Percentiles rank a stretch among this genome's conserved stretches.
phyloP scores from a whole-genome alignment of 768 basidiomycete species.

The Pilatotrama ljubarskyi region DNA sequence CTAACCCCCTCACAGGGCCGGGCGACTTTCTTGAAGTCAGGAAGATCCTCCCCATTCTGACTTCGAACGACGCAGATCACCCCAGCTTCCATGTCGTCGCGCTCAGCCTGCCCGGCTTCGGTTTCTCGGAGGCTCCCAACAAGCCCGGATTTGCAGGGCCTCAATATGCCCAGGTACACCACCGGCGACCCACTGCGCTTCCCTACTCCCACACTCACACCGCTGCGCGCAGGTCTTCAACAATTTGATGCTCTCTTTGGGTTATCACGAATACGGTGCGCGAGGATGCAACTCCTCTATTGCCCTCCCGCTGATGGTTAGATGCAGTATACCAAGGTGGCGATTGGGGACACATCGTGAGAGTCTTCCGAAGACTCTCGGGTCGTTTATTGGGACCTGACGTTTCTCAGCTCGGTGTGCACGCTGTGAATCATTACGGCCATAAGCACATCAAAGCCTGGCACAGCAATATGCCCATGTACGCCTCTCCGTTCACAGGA shows the following conservation, averaged over 20 bases:
- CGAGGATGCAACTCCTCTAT: too few species aligned
- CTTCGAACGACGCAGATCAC: constrained; percentile 38
- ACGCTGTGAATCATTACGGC: constrained; percentile 38
- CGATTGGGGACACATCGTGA: constrained; percentile 46
- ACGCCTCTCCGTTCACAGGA: too few species aligned
- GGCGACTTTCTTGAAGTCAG: constrained; percentile 58
- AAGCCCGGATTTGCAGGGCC: constrained; percentile 48
- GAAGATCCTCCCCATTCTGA: constrained; percentile 58
- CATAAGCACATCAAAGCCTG: constrained; percentile 48
- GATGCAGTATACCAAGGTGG: constrained; percentile 48
- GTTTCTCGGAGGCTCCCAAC: constrained; percentile 58
- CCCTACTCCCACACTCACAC: not conserved
- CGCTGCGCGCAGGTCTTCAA: constrained; percentile 14
- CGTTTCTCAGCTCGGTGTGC: constrained; percentile 34
- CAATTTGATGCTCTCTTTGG: constrained; percentile 32
- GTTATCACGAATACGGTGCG: constrained; percentile 29
- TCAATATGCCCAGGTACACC: constrained; percentile 61
- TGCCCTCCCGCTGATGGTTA: constrained; percentile 1
- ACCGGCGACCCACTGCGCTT: not conserved
- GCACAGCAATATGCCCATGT: constrained; percentile 52
- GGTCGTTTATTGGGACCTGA: not conserved
- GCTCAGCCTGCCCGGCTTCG: constrained; percentile 58
- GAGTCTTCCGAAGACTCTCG: not conserved
- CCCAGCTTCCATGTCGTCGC: constrained; percentile 68
- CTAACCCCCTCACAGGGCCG: constrained; percentile 48